A percentile compares a stretch with the other conserved stretches of the same genome.
These are phyloP conservation scores for Agarophyton chilense DNA, from an alignment of 23 red algal genomes.

Conservation along the genomic window DNA sequence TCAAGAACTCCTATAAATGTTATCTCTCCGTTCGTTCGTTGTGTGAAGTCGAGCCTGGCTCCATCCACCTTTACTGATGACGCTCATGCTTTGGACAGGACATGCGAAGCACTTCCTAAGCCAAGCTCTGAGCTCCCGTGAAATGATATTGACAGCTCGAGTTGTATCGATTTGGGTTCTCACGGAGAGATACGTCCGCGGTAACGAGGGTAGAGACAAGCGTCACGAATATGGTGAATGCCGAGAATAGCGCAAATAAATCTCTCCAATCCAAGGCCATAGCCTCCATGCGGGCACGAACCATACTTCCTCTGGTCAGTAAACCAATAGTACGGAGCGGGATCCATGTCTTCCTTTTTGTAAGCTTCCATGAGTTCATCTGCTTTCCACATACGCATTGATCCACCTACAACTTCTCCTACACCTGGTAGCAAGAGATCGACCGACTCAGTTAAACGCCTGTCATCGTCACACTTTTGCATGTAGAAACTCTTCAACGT, in stretches of 20 bases:
- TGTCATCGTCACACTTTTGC: slow-evolving; percentile 93
- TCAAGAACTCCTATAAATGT: too few species aligned
- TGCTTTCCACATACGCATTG: slow-evolving; percentile 90
- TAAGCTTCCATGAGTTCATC: slow-evolving; percentile 95
- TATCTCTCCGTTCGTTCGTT: too few species aligned
- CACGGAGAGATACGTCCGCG: slow-evolving; percentile 80
- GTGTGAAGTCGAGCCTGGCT: too few species aligned
- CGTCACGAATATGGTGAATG: slow-evolving; percentile 94
- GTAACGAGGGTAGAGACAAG: slow-evolving; percentile 96
- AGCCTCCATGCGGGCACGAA: slow-evolving; percentile 93
- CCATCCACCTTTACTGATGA: too few species aligned
- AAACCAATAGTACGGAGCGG: slow-evolving; percentile 94
- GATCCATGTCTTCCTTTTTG: slow-evolving; percentile 90
- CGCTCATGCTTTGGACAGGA: neutral
- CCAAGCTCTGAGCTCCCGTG: neutral
- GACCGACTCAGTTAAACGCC: slow-evolving; percentile 84
- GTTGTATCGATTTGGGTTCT: neutral
- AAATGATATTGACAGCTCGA: neutral
- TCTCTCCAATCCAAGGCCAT: slow-evolving; percentile 94
- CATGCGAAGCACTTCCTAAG: too few species aligned
- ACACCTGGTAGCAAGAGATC: slow-evolving; percentile 94
- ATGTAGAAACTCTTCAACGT: slow-evolving; percentile 98
- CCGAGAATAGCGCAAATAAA: slow-evolving; percentile 92
- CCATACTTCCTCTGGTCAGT: slow-evolving; percentile 98
- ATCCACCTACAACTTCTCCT: slow-evolving; percentile 95